Percentiles rank a stretch among this genome's conserved stretches.
phyloP scores from a whole-genome alignment of 768 basidiomycete species.

The Mycena galericulata region DNA sequence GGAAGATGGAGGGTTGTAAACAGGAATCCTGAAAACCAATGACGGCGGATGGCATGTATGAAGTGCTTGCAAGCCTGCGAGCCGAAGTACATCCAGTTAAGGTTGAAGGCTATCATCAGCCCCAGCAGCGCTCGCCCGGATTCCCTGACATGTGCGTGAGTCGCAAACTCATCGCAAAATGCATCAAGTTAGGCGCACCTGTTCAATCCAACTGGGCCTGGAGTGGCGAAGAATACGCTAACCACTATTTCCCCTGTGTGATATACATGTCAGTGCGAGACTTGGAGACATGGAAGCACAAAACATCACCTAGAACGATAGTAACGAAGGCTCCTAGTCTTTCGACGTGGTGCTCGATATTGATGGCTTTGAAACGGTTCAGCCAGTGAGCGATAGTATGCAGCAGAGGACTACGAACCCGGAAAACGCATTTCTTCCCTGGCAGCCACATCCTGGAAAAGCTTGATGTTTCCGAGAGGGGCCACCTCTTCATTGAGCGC shows the following conservation, averaged over 20 bases:
- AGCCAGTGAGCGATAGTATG: not conserved
- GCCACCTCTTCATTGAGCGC: conserved; percentile 29
- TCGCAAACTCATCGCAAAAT: not conserved
- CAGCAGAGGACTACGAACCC: conserved; percentile 5
- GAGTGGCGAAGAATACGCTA: conserved; percentile 28
- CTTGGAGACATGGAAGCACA: not conserved
- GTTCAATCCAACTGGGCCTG: conserved; percentile 24
- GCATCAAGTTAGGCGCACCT: conserved; percentile 9
- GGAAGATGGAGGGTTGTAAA: conserved; percentile 35
- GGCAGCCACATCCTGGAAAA: conserved; percentile 20
- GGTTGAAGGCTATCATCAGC: conserved; percentile 37
- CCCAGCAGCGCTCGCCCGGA: conserved; percentile 32
- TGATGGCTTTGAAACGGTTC: conserved; percentile 38
- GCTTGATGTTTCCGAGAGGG: conserved; percentile 20
- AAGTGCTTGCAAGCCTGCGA: conserved; percentile 33
- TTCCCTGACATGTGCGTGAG: conserved; percentile 17
- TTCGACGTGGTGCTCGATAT: conserved; percentile 50
- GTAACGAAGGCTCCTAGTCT: conserved; percentile 47
- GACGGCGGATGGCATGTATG: conserved; percentile 35
- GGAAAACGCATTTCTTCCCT: conserved; percentile 5
- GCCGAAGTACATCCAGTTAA: conserved; percentile 38
- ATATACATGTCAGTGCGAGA: not conserved
- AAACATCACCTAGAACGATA: conserved; percentile 39
- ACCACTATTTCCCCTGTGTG: conserved; percentile 34
- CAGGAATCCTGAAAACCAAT: conserved; percentile 33